These are phyloP conservation scores for Cercospora berteroae DNA, from an alignment of 2,329 filamentous ascomycete species.

Conservation along the genomic window DNA sequence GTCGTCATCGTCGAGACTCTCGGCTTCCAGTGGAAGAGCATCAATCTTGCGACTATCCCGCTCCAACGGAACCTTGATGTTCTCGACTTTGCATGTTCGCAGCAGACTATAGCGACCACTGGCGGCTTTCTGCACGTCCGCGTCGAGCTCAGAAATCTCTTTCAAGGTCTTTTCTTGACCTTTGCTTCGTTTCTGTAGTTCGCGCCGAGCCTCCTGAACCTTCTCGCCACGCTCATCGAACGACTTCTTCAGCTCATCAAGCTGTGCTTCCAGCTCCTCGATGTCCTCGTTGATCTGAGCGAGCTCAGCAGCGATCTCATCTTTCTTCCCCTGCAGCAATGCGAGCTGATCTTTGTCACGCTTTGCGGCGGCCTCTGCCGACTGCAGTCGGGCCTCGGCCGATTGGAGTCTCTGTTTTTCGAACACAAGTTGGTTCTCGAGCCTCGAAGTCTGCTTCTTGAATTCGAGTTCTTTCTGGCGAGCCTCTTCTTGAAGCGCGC, in stretches of 20 bases:
- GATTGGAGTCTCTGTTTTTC: constrained; percentile 70
- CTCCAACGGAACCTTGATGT: constrained; percentile 78
- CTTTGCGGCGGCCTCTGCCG: constrained; percentile 64
- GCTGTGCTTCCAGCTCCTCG: constrained; percentile 68
- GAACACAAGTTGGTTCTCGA: constrained; percentile 61
- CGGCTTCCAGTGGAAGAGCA: constrained; percentile 80
- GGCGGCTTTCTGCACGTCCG: constrained; percentile 80
- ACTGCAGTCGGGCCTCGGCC: constrained; percentile 66
- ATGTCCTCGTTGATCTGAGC: constrained; percentile 73
- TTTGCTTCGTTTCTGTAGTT: constrained; percentile 80
- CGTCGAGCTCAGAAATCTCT: constrained; percentile 75
- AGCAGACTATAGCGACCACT: constrained; percentile 80
- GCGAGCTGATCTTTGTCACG: constrained; percentile 68
- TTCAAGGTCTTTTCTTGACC: constrained; percentile 75
- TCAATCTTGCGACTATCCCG: constrained; percentile 71
- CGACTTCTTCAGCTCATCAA: constrained; percentile 67
- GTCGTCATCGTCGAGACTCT: constrained; percentile 70
- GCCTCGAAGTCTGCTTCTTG: constrained; percentile 67
- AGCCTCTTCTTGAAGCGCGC: constrained; percentile 85
- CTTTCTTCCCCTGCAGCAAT: constrained; percentile 69
- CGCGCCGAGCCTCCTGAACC: constrained; percentile 73
- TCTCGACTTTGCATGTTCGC: constrained; percentile 87
- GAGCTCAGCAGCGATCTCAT: constrained; percentile 69
- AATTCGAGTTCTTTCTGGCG: constrained; percentile 84
- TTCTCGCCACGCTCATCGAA: constrained; percentile 69